A percentile compares a stretch with the other conserved stretches of the same genome.
Conservation (phyloP, 164 flowering plant species). For the Vitis rotundifolia region DNA sequence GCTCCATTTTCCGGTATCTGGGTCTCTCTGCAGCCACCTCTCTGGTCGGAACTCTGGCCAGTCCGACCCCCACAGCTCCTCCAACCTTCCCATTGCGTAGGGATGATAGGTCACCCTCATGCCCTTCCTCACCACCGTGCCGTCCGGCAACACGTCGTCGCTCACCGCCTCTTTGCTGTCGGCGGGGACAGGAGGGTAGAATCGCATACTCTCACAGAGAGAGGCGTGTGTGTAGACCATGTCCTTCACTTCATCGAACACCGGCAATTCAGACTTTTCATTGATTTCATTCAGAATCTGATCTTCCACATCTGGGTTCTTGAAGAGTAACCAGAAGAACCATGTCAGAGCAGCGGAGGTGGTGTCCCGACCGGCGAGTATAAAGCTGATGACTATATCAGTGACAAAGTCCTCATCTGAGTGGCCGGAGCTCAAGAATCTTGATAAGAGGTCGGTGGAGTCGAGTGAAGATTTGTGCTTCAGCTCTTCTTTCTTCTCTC, state of each 20-base stretch:
- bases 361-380: conserved; percentile 51
- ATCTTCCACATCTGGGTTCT: conserved; percentile 25
- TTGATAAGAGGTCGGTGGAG: conserved; percentile 38
- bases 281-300: conserved; percentile 34
- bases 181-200: conserved; percentile 52
- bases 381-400: conserved; percentile 44
- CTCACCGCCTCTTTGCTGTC: conserved; percentile 37
- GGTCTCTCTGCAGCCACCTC: conserved; percentile 46
- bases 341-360: conserved; percentile 51
- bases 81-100: conserved; percentile 63
- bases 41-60: conserved; percentile 48
- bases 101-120: conserved; percentile 42
- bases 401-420: conserved; percentile 36
- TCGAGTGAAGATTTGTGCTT: conserved; percentile 14
- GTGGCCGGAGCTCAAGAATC: conserved; percentile 45
- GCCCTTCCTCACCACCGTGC: conserved; percentile 50
- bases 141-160: conserved; percentile 64
- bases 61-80: conserved; percentile 48
- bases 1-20: conserved; percentile 19
- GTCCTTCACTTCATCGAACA: conserved; percentile 43
- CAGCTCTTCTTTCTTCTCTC: conserved; percentile 34
- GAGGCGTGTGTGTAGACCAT: conserved; percentile 53
- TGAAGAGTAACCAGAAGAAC: conserved; percentile 45
- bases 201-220: conserved; percentile 53
- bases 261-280: conserved; percentile 9